Percentiles rank a stretch among this genome's conserved stretches.
Conservation (phyloP, 352 stramenopile species). For the Phytophthora kernoviae region DNA sequence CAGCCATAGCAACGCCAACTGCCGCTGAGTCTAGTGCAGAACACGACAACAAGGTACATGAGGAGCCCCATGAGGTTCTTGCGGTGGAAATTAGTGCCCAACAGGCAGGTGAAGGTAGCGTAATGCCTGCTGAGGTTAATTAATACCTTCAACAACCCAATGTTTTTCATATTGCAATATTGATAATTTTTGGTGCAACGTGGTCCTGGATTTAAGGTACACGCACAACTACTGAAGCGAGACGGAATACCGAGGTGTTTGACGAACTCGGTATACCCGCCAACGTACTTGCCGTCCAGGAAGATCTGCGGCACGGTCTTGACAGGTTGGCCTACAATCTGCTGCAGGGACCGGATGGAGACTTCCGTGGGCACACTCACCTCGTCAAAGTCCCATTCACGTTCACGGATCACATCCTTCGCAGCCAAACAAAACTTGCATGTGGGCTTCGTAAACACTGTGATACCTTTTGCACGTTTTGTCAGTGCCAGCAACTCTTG, state of each 20-base stretch:
- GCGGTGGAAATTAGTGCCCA: slow-evolving; percentile 1
- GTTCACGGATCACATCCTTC: slow-evolving; percentile 63
- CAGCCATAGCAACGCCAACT: background rate
- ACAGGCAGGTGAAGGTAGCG: slow-evolving; percentile 17
- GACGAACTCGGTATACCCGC: slow-evolving; percentile 79
- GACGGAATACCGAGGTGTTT: slow-evolving; percentile 64
- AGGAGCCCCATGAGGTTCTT: slow-evolving; percentile 16
- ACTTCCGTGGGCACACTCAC: slow-evolving; percentile 60
- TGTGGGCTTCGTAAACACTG: slow-evolving; percentile 72
- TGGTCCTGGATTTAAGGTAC: background rate
- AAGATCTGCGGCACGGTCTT: slow-evolving; percentile 85
- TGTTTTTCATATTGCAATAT: slow-evolving; percentile 30
- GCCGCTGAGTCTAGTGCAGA: slow-evolving; percentile 8
- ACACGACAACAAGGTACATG: slow-evolving; percentile 15
- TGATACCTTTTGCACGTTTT: slow-evolving; percentile 59
- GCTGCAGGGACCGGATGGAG: slow-evolving; percentile 58
- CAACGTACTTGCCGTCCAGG: slow-evolving; percentile 77
- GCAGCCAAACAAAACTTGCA: slow-evolving; percentile 77
- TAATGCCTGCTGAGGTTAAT: slow-evolving; percentile 9
- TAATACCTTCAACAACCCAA: slow-evolving; percentile 7
- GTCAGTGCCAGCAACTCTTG: slow-evolving; percentile 44
- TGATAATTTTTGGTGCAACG: slow-evolving; percentile 19
- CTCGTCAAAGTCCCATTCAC: slow-evolving; percentile 71
- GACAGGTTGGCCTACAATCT: slow-evolving; percentile 62
- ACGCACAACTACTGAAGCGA: slow-evolving; percentile 41